Conservation (phyloP, 768 basidiomycete species). For the Rubroboletus pulcherrimus region DNA sequence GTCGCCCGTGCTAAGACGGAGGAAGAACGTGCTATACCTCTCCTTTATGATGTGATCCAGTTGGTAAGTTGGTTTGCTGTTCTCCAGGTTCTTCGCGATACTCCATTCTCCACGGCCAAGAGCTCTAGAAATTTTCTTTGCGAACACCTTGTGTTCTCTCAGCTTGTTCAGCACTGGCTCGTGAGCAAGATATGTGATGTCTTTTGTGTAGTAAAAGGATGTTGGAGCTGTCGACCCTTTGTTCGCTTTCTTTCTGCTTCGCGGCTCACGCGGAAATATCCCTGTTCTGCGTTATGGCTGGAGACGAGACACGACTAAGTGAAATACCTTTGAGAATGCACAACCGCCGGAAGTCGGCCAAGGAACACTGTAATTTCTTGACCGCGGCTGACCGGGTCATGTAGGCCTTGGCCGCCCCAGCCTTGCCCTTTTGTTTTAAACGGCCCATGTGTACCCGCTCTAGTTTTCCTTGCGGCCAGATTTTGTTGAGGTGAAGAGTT, state of each 20-base stretch:
- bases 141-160: slow-evolving; percentile 96
- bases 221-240: slow-evolving; percentile 97
- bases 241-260: slow-evolving; percentile 88
- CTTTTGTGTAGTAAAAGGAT: slow-evolving; percentile 97
- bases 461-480: neutral
- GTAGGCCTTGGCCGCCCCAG: slow-evolving; percentile 89
- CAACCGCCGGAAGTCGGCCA: slow-evolving; percentile 93
- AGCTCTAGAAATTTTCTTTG: slow-evolving; percentile 92
- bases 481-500: slow-evolving; percentile 1
- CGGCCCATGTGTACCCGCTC: slow-evolving; percentile 59
- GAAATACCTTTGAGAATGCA: slow-evolving; percentile 91
- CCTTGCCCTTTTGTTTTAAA: slow-evolving; percentile 78
- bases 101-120: slow-evolving; percentile 95
- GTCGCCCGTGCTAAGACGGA: neutral
- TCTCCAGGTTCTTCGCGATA: slow-evolving; percentile 88
- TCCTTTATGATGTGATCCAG: slow-evolving; percentile 98
- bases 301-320: slow-evolving; percentile 1
- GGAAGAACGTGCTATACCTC: slow-evolving; percentile 48
- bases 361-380: slow-evolving; percentile 93
- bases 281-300: slow-evolving; percentile 45
- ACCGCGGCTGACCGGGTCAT: slow-evolving; percentile 87
- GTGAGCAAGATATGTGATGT: slow-evolving; percentile 95
- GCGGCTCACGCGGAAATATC: slow-evolving; percentile 96
- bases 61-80: slow-evolving; percentile 86
- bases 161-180: slow-evolving; percentile 93